phyloP scores from a whole-genome alignment of 371 early-diverging fungal species.

The Mortierella sp. region DNA sequence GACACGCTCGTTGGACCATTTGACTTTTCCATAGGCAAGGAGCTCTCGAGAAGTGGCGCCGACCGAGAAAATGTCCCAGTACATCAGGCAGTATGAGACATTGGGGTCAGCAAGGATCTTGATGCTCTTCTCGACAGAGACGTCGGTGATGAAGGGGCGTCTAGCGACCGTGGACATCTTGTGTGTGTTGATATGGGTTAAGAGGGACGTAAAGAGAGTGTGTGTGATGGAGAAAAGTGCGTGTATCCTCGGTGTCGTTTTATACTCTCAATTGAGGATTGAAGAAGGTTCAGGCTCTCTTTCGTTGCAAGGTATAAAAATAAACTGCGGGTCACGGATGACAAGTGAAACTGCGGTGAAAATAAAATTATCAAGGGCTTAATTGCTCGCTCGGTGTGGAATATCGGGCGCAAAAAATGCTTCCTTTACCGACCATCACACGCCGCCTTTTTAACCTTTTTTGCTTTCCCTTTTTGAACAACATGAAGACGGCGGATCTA shows the following conservation, averaged over 20 bases:
- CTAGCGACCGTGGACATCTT: conserved; percentile 2
- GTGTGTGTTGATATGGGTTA: background rate
- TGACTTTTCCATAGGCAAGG: conserved; percentile 34
- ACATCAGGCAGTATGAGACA: conserved; percentile 24
- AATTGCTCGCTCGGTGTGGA: background rate
- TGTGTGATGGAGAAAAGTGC: background rate
- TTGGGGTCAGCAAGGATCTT: conserved; percentile 17
- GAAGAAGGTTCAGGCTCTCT: background rate
- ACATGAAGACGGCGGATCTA: no score
- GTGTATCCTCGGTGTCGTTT: background rate
- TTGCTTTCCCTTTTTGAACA: no score
- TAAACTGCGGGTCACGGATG: background rate
- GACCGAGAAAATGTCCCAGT: conserved; percentile 33
- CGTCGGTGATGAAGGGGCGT: conserved; percentile 17
- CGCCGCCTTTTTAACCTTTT: background rate
- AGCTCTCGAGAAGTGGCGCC: conserved; percentile 34
- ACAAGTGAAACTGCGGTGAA: background rate
- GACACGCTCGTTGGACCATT: conserved; percentile 25
- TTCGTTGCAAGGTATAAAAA: background rate
- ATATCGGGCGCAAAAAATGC: no score
- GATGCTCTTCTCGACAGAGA: conserved; percentile 25
- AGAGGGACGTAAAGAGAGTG: background rate
- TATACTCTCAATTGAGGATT: background rate
- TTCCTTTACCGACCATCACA: background rate
- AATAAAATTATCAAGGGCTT: background rate